Base-by-base conservation (phyloP, 1,139 yeast species). In the Yamadazyma buinensis region DNA sequence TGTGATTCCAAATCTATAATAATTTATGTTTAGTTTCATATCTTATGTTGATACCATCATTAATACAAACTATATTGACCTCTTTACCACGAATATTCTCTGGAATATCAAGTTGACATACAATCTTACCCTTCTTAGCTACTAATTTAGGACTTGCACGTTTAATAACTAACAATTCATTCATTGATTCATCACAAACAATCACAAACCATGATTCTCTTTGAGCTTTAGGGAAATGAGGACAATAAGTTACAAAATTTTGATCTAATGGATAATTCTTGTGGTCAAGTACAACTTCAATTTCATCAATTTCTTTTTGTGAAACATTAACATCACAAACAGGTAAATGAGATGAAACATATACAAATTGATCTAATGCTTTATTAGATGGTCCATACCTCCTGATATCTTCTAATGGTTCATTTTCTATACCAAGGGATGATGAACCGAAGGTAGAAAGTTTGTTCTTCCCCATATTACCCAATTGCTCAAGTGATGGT, bases 161-260 rank as follows among this genome's bases (percentile, higher is more conserved):
- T 49, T 83, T 84, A 28, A 84, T 60, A 36, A 79, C 64, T 23
- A 73, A 58, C 28, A 85, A 54, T 49, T 81, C 86, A 23, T 61
- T 62, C 2, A 49, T 48, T 2, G 55, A 49, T 23, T 30, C 32
- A 48, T 78, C 74, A 46, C 77, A 73, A 7, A 82, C 59, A 33
- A 90, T 74, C 8, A 83, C 72, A 56, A 92, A 86, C 98, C 98
- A 94, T 0, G 95, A 79, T 55, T 92, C 98, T 49, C 90, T 82
- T 59, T 94, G 99, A 2, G 82, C 69, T 56, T 92, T 90, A 30
- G 95, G 95, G 61, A 85, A 92, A 46, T 75, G 77, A 3, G 95
- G 94, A 41, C 92, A 70, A 51, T 81, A 77, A 41, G 86, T 77
- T 41, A 75, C 76, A 60, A 76, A 84, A 37, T 79, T 85, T 5